Conservation (phyloP, 2,329 filamentous ascomycete species). For the Microsporum canis region DNA sequence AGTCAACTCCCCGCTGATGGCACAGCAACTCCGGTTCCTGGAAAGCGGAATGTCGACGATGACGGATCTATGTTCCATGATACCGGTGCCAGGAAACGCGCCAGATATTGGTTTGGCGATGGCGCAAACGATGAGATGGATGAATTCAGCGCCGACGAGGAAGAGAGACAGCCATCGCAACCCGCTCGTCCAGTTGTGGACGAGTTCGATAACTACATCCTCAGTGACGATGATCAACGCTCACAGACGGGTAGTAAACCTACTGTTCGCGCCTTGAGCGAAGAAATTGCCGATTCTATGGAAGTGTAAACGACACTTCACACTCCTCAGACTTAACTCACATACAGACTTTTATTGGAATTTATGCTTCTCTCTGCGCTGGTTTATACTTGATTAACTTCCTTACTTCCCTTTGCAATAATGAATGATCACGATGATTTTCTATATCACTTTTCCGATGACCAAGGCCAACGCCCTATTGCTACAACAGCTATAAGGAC, state of each 20-base stretch:
- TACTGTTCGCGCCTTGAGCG: conserved; percentile 41
- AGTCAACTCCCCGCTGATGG: conserved; percentile 53
- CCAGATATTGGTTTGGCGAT: conserved; percentile 78
- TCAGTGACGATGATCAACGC: conserved; percentile 35
- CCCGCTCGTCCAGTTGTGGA: conserved; percentile 24
- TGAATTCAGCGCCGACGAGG: conserved; percentile 26
- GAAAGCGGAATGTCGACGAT: conserved; percentile 39
- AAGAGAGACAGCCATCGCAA: conserved; percentile 14
- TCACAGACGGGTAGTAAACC: conserved; percentile 33
- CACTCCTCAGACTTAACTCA: background rate
- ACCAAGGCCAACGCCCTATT: background rate
- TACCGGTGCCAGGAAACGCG: conserved; percentile 62
- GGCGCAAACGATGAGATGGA: conserved; percentile 36
- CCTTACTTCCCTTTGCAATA: background rate
- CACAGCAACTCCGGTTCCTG: conserved; percentile 33
- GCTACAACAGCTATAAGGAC: background rate
- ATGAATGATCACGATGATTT: background rate
- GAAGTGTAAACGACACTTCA: conserved; percentile 32
- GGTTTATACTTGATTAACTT: background rate
- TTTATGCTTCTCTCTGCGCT: background rate
- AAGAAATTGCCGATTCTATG: conserved; percentile 44
- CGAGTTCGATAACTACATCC: conserved; percentile 34
- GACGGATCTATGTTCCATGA: conserved; percentile 39
- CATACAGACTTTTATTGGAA: background rate
- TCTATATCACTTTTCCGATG: background rate